Evolutionary conservation across 1,284 basidiomycete genomes (phyloP).

Genomic region (Cryptococcus sp.): DNA sequence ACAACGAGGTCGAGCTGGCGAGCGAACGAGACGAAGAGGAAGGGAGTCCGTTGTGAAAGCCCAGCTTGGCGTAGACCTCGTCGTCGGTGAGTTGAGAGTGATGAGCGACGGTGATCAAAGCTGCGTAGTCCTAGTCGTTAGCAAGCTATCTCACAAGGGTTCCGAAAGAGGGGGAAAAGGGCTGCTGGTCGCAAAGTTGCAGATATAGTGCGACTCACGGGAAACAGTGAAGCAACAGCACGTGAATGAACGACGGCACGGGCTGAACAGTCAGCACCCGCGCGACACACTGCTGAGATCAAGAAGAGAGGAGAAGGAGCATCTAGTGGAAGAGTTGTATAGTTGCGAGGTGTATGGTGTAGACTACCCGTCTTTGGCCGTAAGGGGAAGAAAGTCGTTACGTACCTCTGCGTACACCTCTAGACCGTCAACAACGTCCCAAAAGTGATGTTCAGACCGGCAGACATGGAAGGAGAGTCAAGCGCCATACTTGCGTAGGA

Average conservation of each 20-base stretch:
- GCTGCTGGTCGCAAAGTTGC: background rate
- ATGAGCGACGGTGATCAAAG: constrained; percentile 17
- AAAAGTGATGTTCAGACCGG: too few species aligned
- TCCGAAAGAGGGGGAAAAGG: background rate
- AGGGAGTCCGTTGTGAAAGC: background rate
- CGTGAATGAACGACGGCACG: constrained; percentile 25
- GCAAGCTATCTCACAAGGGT: background rate
- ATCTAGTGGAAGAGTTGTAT: background rate
- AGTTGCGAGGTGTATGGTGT: background rate
- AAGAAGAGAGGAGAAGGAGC: background rate
- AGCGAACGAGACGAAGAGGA: too few species aligned
- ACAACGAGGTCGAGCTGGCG: background rate
- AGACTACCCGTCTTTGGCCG: too few species aligned
- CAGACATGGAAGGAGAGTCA: too few species aligned
- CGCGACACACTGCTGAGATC: background rate
- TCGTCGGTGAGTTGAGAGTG: constrained; percentile 17
- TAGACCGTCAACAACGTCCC: background rate
- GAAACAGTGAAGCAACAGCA: constrained; percentile 24
- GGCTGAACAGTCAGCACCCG: constrained; percentile 6
- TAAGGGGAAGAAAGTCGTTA: too few species aligned
- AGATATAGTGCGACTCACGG: constrained; percentile 9
- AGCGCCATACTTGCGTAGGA: background rate
- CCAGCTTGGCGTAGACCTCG: constrained; percentile 17
- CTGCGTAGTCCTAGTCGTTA: constrained; percentile 19
- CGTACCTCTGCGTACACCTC: constrained; percentile 12